A percentile compares a stretch with the other conserved stretches of the same genome.
phyloP scores from a whole-genome alignment of 2,329 filamentous ascomycete species.

The Whalleya microplaca region DNA sequence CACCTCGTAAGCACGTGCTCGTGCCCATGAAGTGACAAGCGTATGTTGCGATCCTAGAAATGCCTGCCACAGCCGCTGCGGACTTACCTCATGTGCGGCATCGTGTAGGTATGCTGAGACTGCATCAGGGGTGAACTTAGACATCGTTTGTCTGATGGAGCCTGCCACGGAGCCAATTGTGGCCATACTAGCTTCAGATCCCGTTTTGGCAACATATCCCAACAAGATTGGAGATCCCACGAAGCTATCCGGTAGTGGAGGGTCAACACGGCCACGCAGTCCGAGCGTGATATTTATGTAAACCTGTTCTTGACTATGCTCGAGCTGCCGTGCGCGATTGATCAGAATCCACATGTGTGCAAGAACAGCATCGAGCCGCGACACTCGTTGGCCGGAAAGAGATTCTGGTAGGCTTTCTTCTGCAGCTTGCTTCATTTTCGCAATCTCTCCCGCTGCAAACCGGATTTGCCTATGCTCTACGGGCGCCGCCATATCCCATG shows the following conservation, averaged over 20 bases:
- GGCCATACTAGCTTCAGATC: slow-evolving; percentile 11
- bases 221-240: slow-evolving; percentile 50
- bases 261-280: slow-evolving; percentile 42
- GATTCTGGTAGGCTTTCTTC: slow-evolving; percentile 17
- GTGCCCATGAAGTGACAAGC: slow-evolving; percentile 49
- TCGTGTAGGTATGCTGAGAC: slow-evolving; percentile 48
- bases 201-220: slow-evolving; percentile 37
- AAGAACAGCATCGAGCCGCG: slow-evolving; percentile 49
- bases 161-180: slow-evolving; percentile 34
- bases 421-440: slow-evolving; percentile 36
- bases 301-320: slow-evolving; percentile 33
- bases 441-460: slow-evolving; percentile 41
- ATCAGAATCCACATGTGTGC: slow-evolving; percentile 51
- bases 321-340: slow-evolving; percentile 43
- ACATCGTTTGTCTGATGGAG: slow-evolving; percentile 41
- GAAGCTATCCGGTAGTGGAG: slow-evolving; percentile 45
- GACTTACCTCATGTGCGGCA: slow-evolving; percentile 46
- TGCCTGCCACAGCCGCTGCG: slow-evolving; percentile 52
- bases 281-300: slow-evolving; percentile 48
- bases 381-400: slow-evolving; percentile 32
- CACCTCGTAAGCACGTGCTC: slow-evolving; percentile 43
- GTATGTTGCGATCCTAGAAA: slow-evolving; percentile 48
- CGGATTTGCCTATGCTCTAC: slow-evolving; percentile 42
- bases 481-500: slow-evolving; percentile 43
- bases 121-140: slow-evolving; percentile 41